Evolutionary conservation across 345 rosid species (phyloP).

Genomic region (Brassica incana): DNA sequence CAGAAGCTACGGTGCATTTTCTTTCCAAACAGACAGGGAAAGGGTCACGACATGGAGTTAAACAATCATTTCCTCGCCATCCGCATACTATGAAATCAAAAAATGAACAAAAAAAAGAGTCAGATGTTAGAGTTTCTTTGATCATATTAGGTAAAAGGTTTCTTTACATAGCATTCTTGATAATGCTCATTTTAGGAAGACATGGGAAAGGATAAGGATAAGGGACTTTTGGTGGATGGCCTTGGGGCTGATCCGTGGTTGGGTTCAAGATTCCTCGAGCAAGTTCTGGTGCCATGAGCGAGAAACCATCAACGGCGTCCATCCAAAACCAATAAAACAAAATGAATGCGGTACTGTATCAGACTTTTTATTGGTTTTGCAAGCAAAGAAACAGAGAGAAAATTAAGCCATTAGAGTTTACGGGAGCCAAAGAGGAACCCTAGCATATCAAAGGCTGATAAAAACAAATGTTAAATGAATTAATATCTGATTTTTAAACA

Average conservation of each 20-base stretch:
- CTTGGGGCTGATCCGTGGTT: constrained; percentile 41
- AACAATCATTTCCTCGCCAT: background rate
- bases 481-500: too few relatives aligned
- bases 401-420: too few relatives aligned
- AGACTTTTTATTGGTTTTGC: background rate
- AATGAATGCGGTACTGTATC: background rate
- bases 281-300: constrained; percentile 82
- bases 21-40: background rate
- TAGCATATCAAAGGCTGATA: too few relatives aligned
- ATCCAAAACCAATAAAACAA: background rate
- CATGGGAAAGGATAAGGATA: constrained; percentile 68
- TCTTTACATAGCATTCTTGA: constrained; percentile 70
- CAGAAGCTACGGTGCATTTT: background rate
- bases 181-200: constrained; percentile 89
- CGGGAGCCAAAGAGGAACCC: too few relatives aligned
- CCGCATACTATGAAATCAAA: background rate
- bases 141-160: background rate
- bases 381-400: background rate
- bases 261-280: constrained; percentile 70
- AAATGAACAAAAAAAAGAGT: background rate
- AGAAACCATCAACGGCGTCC: constrained; percentile 56
- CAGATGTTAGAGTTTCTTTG: background rate
- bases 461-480: too few relatives aligned
- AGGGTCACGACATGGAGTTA: background rate
- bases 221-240: constrained; percentile 6